Evolutionary conservation across 148 eudicot species (phyloP).

Genomic region (Vaccinium myrtillus): DNA sequence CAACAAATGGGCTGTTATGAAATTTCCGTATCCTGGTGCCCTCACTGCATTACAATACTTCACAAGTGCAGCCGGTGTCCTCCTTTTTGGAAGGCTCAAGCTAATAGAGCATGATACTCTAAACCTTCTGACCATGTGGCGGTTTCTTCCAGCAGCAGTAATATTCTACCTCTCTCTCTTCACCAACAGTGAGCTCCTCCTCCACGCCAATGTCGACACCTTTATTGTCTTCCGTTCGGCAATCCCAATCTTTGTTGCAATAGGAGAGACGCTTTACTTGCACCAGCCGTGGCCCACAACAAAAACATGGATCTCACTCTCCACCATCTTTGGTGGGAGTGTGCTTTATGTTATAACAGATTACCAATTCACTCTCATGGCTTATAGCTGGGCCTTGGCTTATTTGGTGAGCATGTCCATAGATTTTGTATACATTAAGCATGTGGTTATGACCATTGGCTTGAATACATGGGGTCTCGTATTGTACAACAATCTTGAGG

Average conservation of each 20-base stretch:
- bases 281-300: constrained; percentile 93
- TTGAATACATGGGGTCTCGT: constrained; percentile 97
- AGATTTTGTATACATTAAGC: constrained; percentile 96
- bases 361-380: constrained; percentile 85
- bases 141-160: constrained; percentile 84
- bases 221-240: constrained; percentile 91
- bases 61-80: constrained; percentile 27
- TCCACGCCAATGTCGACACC: constrained; percentile 94
- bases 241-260: constrained; percentile 90
- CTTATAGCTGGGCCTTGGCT: constrained; percentile 95
- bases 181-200: constrained; percentile 94
- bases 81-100: constrained; percentile 61
- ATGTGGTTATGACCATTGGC: constrained; percentile 94
- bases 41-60: constrained; percentile 2
- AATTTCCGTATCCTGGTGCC: neutral
- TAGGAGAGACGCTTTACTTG: constrained; percentile 83
- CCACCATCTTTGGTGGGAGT: constrained; percentile 85
- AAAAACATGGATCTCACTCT: constrained; percentile 90
- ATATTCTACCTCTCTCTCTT: constrained; percentile 96
- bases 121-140: constrained; percentile 78
- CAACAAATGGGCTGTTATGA: neutral
- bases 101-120: constrained; percentile 65
- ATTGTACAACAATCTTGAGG: constrained; percentile 94
- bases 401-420: constrained; percentile 93
- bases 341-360: constrained; percentile 85